Evolutionary conservation across 768 basidiomycete genomes (phyloP).

Genomic region (Kwoniella sp.): DNA sequence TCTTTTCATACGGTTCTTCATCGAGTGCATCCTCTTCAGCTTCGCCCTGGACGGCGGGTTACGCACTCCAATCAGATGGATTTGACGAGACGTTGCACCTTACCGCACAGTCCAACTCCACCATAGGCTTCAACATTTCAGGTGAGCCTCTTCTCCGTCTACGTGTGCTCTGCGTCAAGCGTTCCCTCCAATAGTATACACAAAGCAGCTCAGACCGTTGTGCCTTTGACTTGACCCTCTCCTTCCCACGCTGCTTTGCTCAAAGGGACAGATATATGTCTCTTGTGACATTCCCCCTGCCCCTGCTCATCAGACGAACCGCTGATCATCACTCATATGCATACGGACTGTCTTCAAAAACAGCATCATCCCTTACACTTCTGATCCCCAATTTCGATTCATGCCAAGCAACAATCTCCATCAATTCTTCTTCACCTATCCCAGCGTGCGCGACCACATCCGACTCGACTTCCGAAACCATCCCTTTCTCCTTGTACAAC

Average conservation of each 20-base stretch:
- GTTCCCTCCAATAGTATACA: neutral
- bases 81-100: conserved; percentile 46
- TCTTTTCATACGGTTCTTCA: conserved; percentile 24
- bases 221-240: neutral
- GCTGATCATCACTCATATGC: neutral
- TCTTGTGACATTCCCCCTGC: neutral
- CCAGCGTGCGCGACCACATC: conserved; percentile 38
- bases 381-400: conserved; percentile 33
- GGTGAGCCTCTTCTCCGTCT: conserved; percentile 28
- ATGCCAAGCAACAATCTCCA: conserved; percentile 41
- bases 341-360: neutral
- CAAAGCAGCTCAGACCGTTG: neutral
- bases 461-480: conserved; percentile 9
- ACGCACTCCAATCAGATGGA: conserved; percentile 39
- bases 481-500: conserved; percentile 36
- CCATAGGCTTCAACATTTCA: conserved; percentile 37
- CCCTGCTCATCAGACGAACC: neutral
- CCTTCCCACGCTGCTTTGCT: neutral
- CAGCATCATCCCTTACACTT: conserved; percentile 42
- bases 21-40: neutral
- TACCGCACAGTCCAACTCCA: conserved; percentile 11
- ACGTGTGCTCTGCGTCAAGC: too few species aligned
- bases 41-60: conserved; percentile 41
- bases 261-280: neutral
- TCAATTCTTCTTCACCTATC: conserved; percentile 41